These are phyloP conservation scores for Citrullus amarus DNA, from an alignment of 306 rosid species.

Conservation along the genomic window DNA sequence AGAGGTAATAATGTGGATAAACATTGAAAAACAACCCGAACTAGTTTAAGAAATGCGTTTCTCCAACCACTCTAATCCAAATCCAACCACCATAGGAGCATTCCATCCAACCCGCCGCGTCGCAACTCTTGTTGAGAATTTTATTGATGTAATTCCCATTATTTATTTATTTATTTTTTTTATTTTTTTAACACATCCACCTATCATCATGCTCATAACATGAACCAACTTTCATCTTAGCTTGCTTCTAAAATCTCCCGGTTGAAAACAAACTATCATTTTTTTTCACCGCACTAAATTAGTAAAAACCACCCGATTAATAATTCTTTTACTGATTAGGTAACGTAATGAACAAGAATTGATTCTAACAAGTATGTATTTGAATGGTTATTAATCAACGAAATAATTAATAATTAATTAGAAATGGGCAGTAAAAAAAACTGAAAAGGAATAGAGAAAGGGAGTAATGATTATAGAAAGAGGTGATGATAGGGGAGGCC, in stretches of 20 bases:
- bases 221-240: not conserved
- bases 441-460: not conserved
- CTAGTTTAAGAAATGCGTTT: not conserved
- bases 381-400: no score
- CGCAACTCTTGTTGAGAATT: no score
- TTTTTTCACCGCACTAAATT: not conserved
- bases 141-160: no score
- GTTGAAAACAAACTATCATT: not conserved
- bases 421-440: not conserved
- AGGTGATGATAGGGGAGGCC: not conserved
- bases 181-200: not conserved
- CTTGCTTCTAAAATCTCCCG: not conserved
- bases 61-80: not conserved
- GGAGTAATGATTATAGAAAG: not conserved
- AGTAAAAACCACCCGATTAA: not conserved
- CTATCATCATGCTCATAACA: not conserved
- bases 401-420: no score
- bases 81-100: no score
- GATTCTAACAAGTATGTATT: no score
- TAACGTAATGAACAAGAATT: not conserved
- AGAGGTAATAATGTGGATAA: not conserved
- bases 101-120: no score
- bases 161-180: no score
- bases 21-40: not conserved
- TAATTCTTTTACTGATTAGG: not conserved